Conservation (phyloP, 2,329 filamentous ascomycete species). For the Xylariaceae sp. region DNA sequence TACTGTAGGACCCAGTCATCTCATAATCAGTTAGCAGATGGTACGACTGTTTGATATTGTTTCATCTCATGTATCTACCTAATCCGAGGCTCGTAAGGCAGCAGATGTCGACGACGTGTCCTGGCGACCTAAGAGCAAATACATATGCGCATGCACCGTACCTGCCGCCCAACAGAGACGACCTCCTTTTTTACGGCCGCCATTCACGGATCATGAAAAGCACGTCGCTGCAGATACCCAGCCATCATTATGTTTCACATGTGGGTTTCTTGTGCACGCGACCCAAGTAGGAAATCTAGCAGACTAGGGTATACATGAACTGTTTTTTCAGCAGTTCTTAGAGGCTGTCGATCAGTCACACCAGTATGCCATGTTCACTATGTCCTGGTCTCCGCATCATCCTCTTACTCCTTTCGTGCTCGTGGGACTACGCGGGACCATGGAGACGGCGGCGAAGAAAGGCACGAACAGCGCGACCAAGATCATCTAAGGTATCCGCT, state of each 20-base stretch:
- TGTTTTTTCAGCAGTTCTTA: slow-evolving; percentile 9
- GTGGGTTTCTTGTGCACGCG: slow-evolving; percentile 28
- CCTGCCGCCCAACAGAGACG: slow-evolving; percentile 21
- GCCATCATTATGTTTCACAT: slow-evolving; percentile 35
- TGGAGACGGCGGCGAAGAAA: too few species aligned
- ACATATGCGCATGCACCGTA: slow-evolving; percentile 25
- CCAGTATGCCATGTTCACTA: too few species aligned
- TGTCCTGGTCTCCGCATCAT: too few species aligned
- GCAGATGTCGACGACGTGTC: slow-evolving; percentile 19
- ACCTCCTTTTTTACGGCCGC: slow-evolving; percentile 6
- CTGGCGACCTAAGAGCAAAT: slow-evolving; percentile 2
- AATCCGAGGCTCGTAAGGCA: too few species aligned
- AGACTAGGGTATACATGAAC: slow-evolving; percentile 21
- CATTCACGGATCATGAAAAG: slow-evolving; percentile 28
- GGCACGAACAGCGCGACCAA: too few species aligned
- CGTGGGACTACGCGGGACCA: too few species aligned
- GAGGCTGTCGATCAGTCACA: neutral
- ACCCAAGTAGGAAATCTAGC: slow-evolving; percentile 29
- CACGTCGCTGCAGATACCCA: slow-evolving; percentile 38
- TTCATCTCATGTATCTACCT: too few species aligned
- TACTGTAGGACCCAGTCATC: too few species aligned
- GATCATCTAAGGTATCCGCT: too few species aligned
- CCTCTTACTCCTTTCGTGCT: too few species aligned
- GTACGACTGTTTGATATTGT: too few species aligned
- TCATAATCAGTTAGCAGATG: too few species aligned